Evolutionary conservation across 441 rosid genomes (phyloP).

Genomic region (Croton laevigatus): DNA sequence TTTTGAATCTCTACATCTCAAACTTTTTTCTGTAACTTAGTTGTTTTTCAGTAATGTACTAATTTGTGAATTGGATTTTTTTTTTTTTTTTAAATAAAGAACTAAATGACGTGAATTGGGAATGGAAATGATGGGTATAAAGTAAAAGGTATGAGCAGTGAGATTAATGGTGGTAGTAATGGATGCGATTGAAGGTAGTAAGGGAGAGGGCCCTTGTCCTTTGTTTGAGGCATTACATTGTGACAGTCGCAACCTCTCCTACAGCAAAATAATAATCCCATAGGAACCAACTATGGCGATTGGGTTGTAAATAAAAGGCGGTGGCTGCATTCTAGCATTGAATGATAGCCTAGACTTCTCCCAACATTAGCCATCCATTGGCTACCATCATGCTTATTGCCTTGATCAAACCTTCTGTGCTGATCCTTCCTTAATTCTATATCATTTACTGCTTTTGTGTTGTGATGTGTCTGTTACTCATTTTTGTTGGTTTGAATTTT

Average conservation of each 20-base stretch:
- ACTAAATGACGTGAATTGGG: not conserved
- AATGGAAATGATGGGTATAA: slow-evolving; percentile 39
- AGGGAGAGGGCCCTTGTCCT: too few relatives aligned
- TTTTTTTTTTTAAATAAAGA: too few relatives aligned
- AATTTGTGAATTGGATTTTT: too few relatives aligned
- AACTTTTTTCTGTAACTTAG: too few relatives aligned
- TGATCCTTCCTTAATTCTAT: slow-evolving; percentile 31
- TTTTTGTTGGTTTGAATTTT: not conserved
- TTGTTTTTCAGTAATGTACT: too few relatives aligned
- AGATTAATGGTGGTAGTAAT: too few relatives aligned
- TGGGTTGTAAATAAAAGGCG: slow-evolving; percentile 57
- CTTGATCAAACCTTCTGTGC: slow-evolving; percentile 36
- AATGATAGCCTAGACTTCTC: slow-evolving; percentile 51
- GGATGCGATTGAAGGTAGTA: too few relatives aligned
- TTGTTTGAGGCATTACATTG: too few relatives aligned
- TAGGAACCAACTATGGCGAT: slow-evolving; percentile 11
- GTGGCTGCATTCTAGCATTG: slow-evolving; percentile 49
- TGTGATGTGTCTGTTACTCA: too few relatives aligned
- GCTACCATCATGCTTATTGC: slow-evolving; percentile 24
- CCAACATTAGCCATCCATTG: slow-evolving; percentile 24
- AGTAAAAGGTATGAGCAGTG: slow-evolving; percentile 56
- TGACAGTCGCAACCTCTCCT: too few relatives aligned
- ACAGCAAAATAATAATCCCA: too few relatives aligned
- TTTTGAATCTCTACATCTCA: not conserved
- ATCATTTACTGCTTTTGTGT: too few relatives aligned